Evolutionary conservation across 2,329 filamentous ascomycete species (phyloP).

Genomic region (Sclerotinia borealis): DNA sequence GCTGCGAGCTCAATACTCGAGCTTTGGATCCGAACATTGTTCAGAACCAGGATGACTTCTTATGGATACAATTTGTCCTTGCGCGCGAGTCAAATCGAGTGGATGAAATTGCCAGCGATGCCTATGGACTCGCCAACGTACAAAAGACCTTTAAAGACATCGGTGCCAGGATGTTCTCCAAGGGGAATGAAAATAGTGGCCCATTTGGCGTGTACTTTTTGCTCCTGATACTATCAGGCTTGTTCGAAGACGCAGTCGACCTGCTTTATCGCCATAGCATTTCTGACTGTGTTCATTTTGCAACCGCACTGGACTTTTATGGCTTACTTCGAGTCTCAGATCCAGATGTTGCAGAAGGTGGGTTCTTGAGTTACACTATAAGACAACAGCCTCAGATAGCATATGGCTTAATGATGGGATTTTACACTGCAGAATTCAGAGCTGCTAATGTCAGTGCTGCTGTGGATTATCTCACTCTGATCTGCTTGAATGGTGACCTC

Average conservation of each 20-base stretch:
- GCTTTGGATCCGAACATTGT: conserved; percentile 50
- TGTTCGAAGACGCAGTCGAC: conserved; percentile 89
- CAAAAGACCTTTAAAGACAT: conserved; percentile 81
- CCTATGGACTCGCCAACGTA: conserved; percentile 60
- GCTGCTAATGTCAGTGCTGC: conserved; percentile 83
- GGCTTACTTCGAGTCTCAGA: conserved; percentile 83
- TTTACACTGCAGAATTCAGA: conserved; percentile 94
- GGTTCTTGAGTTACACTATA: conserved; percentile 60
- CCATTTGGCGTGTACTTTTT: conserved; percentile 90
- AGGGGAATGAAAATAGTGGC: conserved; percentile 63
- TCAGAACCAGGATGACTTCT: conserved; percentile 58
- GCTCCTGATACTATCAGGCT: conserved; percentile 79
- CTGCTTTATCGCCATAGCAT: conserved; percentile 91
- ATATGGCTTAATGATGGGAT: conserved; percentile 87
- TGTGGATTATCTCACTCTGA: conserved; percentile 85
- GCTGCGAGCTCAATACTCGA: conserved; percentile 60
- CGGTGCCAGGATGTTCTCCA: conserved; percentile 83
- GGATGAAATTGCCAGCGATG: conserved; percentile 59
- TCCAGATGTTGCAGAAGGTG: conserved; percentile 66
- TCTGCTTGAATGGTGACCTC: conserved; percentile 86
- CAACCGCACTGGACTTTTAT: conserved; percentile 82
- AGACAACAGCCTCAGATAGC: conserved; percentile 76
- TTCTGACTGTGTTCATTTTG: conserved; percentile 91
- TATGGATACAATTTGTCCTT: conserved; percentile 67
- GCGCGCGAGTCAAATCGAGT: conserved; percentile 59